Evolutionary conservation across 106 monocot species (phyloP).

Genomic region (Dioscorea zingiberensis): DNA sequence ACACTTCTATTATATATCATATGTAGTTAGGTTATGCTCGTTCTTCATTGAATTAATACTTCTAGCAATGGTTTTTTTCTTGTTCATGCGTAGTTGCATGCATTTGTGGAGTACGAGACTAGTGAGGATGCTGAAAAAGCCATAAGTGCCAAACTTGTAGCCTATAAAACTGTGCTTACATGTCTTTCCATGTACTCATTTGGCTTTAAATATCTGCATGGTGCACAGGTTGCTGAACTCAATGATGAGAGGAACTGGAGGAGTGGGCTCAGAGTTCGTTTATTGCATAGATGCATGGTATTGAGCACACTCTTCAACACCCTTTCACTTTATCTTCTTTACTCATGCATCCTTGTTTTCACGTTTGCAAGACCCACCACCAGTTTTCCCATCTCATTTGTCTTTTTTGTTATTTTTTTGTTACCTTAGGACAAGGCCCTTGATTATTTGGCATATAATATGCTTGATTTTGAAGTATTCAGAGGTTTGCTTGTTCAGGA

Average conservation of each 20-base stretch:
- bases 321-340: neutral
- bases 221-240: constrained; percentile 55
- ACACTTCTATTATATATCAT: too few species aligned
- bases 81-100: constrained; percentile 65
- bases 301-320: neutral
- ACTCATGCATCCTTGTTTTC: neutral
- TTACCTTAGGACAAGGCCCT: too few species aligned
- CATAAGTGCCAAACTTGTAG: constrained; percentile 36
- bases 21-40: too few species aligned
- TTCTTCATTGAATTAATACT: neutral
- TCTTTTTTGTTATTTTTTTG: neutral
- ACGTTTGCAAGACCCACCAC: neutral
- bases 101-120: constrained; percentile 96
- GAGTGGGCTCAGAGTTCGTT: constrained; percentile 85
- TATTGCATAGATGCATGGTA: constrained; percentile 80
- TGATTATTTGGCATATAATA: too few species aligned
- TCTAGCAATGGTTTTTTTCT: neutral
- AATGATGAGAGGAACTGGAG: constrained; percentile 94
- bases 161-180: neutral
- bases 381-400: neutral
- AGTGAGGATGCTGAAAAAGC: constrained; percentile 86
- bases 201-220: neutral
- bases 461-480: too few species aligned
- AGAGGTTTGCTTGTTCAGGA: too few species aligned
- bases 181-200: neutral